Base-by-base conservation (phyloP, 2,329 filamentous ascomycete species). In the Apiospora rasikravindrae region DNA sequence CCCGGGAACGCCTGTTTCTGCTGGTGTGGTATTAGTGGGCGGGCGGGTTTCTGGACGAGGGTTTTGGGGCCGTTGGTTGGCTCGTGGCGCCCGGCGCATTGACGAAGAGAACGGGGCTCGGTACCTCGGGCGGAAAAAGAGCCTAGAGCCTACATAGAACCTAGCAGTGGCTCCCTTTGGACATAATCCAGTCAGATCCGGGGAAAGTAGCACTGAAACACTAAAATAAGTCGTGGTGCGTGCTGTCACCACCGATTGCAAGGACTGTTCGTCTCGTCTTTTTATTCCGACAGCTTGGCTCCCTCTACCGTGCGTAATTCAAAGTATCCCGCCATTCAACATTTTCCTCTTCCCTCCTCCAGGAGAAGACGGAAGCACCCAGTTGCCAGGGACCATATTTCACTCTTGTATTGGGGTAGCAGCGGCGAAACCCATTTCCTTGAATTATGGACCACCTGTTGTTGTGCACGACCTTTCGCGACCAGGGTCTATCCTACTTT, bases 1-100 rank as follows among this genome's bases (percentile, higher is more conserved):
- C 57, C 57, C 33, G 33, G 33, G 22, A 64, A n/a, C 57, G 33
- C 33, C 57, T 64, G 57, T 64, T 64, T 64, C 53, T 57, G 10
- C 26, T 37, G 53, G 29, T 37, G 53, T 61, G 53, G 53, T 37
- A 61, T 37, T 22, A 61, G 53, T 61, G 53, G 53, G 53, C 26
- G 29, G 53, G 53, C 53, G 53, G 53, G 53, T 33, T 61, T 8
- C 19, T 61, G 29, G 29, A 4, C 16, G 53, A 61, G 53, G 53
- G 53, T 10, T 61, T n/a, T 49, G 45, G 26, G 26, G 49, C 4
- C 53, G 29, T 29, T 61, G 29, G 29, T 61, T 61, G 53, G 29
- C 53, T 61, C 53, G 53, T 29, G 16, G 29, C 53, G 29, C 53
- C 29, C 29, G 53, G 16, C 29, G 53, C 53, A 61, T 61, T 19